A percentile compares a stretch with the other conserved stretches of the same genome.
These are phyloP conservation scores for Exophiala xenobiotica DNA, from an alignment of 2,329 filamentous ascomycete genomes.

Conservation along the genomic window DNA sequence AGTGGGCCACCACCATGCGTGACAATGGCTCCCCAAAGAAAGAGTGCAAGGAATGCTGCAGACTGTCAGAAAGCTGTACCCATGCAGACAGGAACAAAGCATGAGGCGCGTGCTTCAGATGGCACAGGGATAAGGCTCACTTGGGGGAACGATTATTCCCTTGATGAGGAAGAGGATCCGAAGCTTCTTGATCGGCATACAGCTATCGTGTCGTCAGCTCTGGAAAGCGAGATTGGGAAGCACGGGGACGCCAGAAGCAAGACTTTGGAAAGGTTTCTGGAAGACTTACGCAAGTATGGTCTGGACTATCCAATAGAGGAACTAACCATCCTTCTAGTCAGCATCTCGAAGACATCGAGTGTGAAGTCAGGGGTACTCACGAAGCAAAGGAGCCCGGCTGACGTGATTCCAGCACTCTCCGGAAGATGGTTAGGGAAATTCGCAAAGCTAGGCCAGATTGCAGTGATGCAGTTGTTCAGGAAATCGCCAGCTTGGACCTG, in stretches of 20 bases:
- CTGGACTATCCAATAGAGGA: slow-evolving; percentile 54
- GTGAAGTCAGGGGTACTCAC: too few species aligned
- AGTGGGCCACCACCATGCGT: slow-evolving; percentile 45
- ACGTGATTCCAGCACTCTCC: slow-evolving; percentile 33
- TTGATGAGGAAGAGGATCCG: slow-evolving; percentile 48
- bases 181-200: slow-evolving; percentile 47
- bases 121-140: too few species aligned
- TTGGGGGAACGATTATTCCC: slow-evolving; percentile 44
- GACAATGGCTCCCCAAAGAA: slow-evolving; percentile 46
- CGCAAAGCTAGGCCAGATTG: slow-evolving; percentile 52
- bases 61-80: too few species aligned
- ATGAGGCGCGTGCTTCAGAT: too few species aligned
- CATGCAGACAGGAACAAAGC: too few species aligned
- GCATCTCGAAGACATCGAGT: too few species aligned
- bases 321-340: too few species aligned
- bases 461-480: slow-evolving; percentile 39
- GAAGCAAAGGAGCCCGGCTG: slow-evolving; percentile 50
- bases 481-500: slow-evolving; percentile 45
- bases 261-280: too few species aligned
- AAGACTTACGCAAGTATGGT: slow-evolving; percentile 43
- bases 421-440: slow-evolving; percentile 43
- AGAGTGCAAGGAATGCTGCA: slow-evolving; percentile 45
- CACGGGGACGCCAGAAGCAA: too few species aligned
- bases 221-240: too few species aligned
- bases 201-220: too few species aligned